Evolutionary conservation across 2,329 filamentous ascomycete genomes (phyloP).

Genomic region (Aspergillus tubingensis): DNA sequence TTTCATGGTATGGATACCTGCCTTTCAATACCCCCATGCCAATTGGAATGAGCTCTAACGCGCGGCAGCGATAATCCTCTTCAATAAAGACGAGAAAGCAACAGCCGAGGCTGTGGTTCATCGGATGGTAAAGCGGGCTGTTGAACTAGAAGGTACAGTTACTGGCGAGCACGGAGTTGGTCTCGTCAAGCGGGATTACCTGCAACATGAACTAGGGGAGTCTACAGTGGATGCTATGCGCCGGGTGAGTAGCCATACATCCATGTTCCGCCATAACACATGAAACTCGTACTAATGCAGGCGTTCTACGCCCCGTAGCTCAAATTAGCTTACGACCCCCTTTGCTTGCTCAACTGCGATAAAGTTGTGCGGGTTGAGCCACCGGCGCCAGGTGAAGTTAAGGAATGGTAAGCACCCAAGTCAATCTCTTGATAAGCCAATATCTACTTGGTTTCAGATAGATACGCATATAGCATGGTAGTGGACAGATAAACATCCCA

Average conservation of each 20-base stretch:
- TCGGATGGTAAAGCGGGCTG: conserved; percentile 68
- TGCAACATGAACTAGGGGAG: conserved; percentile 63
- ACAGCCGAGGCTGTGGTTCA: conserved; percentile 63
- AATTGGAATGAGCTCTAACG: background rate
- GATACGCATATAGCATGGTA: background rate
- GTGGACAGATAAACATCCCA: background rate
- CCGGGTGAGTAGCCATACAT: conserved; percentile 48
- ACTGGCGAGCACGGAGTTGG: conserved; percentile 73
- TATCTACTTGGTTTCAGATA: background rate
- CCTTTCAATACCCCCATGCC: background rate
- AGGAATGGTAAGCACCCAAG: conserved; percentile 41
- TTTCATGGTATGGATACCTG: conserved; percentile 60
- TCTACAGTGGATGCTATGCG: conserved; percentile 66
- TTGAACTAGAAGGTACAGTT: conserved; percentile 71
- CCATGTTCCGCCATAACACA: background rate
- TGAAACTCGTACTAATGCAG: conserved; percentile 15
- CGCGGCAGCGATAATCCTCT: conserved; percentile 59
- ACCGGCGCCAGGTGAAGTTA: conserved; percentile 52
- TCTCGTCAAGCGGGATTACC: conserved; percentile 67
- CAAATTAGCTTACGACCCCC: conserved; percentile 66
- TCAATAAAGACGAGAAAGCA: conserved; percentile 59
- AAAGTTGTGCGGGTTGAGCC: conserved; percentile 62
- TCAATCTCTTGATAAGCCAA: background rate
- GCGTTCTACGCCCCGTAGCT: conserved; percentile 44
- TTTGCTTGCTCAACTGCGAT: conserved; percentile 66